Evolutionary conservation across 306 rosid species (phyloP), one percentile per base, ranked within the genome.

Genomic region (Inga leiocalycina): DNA sequence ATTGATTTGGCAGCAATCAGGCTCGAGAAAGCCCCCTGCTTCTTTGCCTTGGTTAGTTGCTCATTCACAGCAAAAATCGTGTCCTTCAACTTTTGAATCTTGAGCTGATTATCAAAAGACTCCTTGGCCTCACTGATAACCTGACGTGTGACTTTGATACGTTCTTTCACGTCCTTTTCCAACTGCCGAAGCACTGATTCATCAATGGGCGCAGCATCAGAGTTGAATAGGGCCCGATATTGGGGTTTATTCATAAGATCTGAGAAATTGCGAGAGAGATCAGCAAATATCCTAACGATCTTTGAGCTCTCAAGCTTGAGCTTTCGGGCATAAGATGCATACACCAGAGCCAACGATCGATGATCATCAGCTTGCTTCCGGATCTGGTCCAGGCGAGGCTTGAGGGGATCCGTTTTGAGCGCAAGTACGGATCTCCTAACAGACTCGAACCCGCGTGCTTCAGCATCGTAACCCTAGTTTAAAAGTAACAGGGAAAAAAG

Each of bases 281-380:
- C 98, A 0, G 97, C 94, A 5, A 95, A 93, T 72, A 88, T 79
- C 88, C 98, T 85, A 48, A 95, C 97, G 48, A 95, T 94, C 89
- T 93, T 95, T 0, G 97, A 88, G 86, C 90, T 93, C 89, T 95
- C 98, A 19, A 95, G 93, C 92, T 95, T 95, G 48, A 95, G 94
- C 89, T 92, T 95, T 57, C 98, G 86, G 0, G 97, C 98, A 51
- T 93, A 95, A 67, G 92, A 89, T 8, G 97, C 93, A 24, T 95
- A 95, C 8, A 93, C 87, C 34, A 91, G 83, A 62, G 97, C 97
- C 84, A 95, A 74, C 16, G 89, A 84, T 19, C 90, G 92, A 79
- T 95, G 98, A 83, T 95, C 98, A 39, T 95, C 97, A 4, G 97
- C 94, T 82, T 93, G 98, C 90, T 95, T 95, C 14, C 97, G 92